A percentile compares a stretch with the other conserved stretches of the same genome.
phyloP scores from a whole-genome alignment of 2,329 filamentous ascomycete species.

The Coniella lustricola region DNA sequence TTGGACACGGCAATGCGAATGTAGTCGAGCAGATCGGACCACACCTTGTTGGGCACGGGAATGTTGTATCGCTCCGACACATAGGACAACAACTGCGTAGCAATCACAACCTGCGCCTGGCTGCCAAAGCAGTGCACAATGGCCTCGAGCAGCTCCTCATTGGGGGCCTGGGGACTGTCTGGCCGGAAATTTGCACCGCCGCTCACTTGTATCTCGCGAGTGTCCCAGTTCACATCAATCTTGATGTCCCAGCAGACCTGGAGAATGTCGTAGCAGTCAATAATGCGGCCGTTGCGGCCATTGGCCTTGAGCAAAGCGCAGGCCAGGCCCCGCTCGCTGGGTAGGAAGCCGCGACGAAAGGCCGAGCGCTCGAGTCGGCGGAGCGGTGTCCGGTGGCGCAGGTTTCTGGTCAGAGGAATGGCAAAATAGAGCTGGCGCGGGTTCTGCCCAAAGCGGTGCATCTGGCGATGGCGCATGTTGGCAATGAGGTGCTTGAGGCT shows the following conservation, averaged over 20 bases:
- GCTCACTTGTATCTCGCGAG: conserved; percentile 20
- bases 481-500: conserved; percentile 21
- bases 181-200: conserved; percentile 33
- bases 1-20: conserved; percentile 49
- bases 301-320: conserved; percentile 37
- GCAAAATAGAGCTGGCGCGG: conserved; percentile 17
- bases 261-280: conserved; percentile 28
- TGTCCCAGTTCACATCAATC: conserved; percentile 3
- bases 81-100: conserved; percentile 53
- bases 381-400: conserved; percentile 22
- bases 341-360: background rate
- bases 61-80: conserved; percentile 55
- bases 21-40: conserved; percentile 63
- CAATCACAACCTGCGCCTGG: conserved; percentile 55
- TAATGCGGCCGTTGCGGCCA: conserved; percentile 30
- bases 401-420: conserved; percentile 24
- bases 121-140: conserved; percentile 64
- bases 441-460: conserved; percentile 26
- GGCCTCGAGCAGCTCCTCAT: conserved; percentile 50
- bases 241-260: conserved; percentile 23
- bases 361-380: background rate
- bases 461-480: conserved; percentile 10
- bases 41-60: conserved; percentile 48
- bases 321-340: conserved; percentile 30
- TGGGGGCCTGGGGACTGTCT: conserved; percentile 52